Percentiles rank a stretch among this genome's conserved stretches.
Conservation (phyloP, 2,329 filamentous ascomycete genomes). For the Exserohilum rostratum region DNA sequence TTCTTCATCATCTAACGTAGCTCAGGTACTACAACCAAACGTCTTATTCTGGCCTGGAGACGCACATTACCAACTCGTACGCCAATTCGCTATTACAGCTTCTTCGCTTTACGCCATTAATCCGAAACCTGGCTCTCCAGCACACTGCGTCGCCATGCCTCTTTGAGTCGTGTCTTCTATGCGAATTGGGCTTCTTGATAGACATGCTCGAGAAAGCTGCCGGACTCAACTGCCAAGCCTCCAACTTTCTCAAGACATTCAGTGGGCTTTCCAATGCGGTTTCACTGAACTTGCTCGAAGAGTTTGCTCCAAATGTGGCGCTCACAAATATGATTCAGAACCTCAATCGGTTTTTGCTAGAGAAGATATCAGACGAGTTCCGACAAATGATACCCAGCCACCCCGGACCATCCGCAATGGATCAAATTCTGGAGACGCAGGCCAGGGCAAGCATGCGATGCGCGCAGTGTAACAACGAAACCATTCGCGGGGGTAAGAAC, state of each 20-base stretch:
- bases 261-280: constrained; percentile 79
- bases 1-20: constrained; percentile 6
- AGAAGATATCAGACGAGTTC: constrained; percentile 79
- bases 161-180: constrained; percentile 82
- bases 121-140: constrained; percentile 85
- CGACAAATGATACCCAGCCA: constrained; percentile 68
- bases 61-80: constrained; percentile 95
- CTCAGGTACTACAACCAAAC: constrained; percentile 92
- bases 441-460: constrained; percentile 79
- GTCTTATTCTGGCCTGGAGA: constrained; percentile 87
- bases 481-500: constrained; percentile 76
- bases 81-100: constrained; percentile 91
- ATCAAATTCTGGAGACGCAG: constrained; percentile 74
- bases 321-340: constrained; percentile 84
- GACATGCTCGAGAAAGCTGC: constrained; percentile 98
- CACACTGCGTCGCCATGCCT: constrained; percentile 87
- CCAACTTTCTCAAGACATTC: constrained; percentile 89
- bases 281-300: constrained; percentile 81
- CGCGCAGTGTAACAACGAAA: constrained; percentile 86
- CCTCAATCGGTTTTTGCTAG: constrained; percentile 82
- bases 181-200: constrained; percentile 92
- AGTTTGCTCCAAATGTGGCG: constrained; percentile 74
- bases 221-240: constrained; percentile 93
- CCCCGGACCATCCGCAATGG: constrained; percentile 63
- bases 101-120: constrained; percentile 84